Base-by-base conservation (phyloP, 2,329 filamentous ascomycete genomes). In the Arachnomyces sp. region DNA sequence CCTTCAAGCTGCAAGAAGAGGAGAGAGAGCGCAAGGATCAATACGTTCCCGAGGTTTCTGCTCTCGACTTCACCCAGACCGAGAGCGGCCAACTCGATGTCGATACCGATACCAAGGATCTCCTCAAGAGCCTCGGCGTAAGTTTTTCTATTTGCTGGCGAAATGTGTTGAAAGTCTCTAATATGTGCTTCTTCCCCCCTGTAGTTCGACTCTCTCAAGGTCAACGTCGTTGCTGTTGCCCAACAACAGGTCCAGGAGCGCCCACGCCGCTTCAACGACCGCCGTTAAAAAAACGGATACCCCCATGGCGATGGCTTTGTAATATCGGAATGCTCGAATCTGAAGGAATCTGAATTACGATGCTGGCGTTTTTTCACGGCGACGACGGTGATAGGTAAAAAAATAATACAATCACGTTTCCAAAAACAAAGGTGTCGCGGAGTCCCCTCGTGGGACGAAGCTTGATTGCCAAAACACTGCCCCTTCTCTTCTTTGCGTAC, bases 11-110 rank as follows among this genome's bases (percentile, higher is more conserved):
- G 48, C 92, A 98, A 77, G 92, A 98, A 78, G 92, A 98, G 79
- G 92, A 98, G 83, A 87, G 92, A 80, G 92, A 98, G 77, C 84
- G 92, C 70, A 98, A 98, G 85, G 92, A 98, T 78, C 92, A 98
- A 79, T 98, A 95, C 77, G 92, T 98, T 55, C 92, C 92, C 65
- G 92, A 98, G 76, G 79, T 98, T 60, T 98, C 93, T 47, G 92
- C 92, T 65, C 84, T 98, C 67, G 92, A 98, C 79, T 94, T 95
- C 77, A 81, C 83, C 65, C 87, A 94, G 79, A 80, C 79, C 68
- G 92, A 96, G 76, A 83, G 74, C 65, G 92, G 92, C 63, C 82
- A 89, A 71, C 79, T 98, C 61, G 90, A 96, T 60, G 84, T 94
- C 64, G 92, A 98, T 68, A 72, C 79, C 70, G 92, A 98, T 77